Conservation (phyloP, 2,329 filamentous ascomycete genomes). For the Leptographium procerum region DNA sequence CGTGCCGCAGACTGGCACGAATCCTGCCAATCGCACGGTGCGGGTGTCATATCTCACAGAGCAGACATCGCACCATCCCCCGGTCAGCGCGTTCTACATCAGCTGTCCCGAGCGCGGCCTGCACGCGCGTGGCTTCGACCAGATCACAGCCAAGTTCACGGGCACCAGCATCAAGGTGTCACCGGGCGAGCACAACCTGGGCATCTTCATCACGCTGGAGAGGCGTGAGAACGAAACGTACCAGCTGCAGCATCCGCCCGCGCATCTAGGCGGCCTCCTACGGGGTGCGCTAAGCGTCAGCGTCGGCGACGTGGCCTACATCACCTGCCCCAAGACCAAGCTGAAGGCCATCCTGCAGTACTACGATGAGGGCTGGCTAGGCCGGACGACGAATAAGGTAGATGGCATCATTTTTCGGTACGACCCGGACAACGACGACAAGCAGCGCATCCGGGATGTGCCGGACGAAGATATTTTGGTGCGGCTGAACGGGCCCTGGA, state of each 20-base stretch:
- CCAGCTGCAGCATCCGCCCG: constrained; percentile 88
- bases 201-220: constrained; percentile 84
- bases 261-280: constrained; percentile 78
- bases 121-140: constrained; percentile 81
- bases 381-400: constrained; percentile 81
- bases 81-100: constrained; percentile 90
- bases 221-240: constrained; percentile 80
- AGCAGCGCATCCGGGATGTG: constrained; percentile 72
- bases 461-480: constrained; percentile 74
- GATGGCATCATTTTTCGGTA: constrained; percentile 87
- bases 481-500: constrained; percentile 78
- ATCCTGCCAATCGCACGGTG: constrained; percentile 40
- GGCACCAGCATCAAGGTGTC: constrained; percentile 87
- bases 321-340: constrained; percentile 81
- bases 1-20: constrained; percentile 35
- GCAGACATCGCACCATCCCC: constrained; percentile 95
- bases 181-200: constrained; percentile 85
- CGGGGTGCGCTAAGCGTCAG: constrained; percentile 80
- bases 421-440: constrained; percentile 74
- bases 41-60: constrained; percentile 91
- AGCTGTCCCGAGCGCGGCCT: constrained; percentile 87
- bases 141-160: constrained; percentile 95
- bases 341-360: constrained; percentile 91
- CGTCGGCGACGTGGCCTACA: constrained; percentile 79
- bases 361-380: constrained; percentile 88